Conservation (phyloP, 441 rosid species). For the Monsonia emarginata region DNA sequence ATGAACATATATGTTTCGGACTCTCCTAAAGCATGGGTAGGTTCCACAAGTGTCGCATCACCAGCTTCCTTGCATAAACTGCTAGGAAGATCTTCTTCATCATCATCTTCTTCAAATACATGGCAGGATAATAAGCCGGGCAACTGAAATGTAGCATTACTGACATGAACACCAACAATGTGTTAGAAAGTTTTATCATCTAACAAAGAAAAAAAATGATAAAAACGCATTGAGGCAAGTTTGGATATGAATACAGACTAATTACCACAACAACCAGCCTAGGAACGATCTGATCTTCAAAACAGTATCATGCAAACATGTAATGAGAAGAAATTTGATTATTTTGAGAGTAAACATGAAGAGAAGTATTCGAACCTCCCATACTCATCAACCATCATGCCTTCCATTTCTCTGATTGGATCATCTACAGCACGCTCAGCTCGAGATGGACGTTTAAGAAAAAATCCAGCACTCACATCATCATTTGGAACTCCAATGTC, state of each 20-base stretch:
- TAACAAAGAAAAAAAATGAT: neutral
- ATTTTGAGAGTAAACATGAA: neutral
- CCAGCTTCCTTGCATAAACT: slow-evolving; percentile 30
- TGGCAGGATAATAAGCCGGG: slow-evolving; percentile 64
- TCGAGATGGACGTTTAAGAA: slow-evolving; percentile 84
- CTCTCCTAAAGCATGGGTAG: slow-evolving; percentile 42
- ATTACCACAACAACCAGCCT: slow-evolving; percentile 57
- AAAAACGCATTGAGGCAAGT: neutral
- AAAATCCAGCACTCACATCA: slow-evolving; percentile 56
- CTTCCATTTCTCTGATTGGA: slow-evolving; percentile 98
- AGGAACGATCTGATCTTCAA: neutral
- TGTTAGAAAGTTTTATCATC: slow-evolving; percentile 11
- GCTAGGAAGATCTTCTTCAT: slow-evolving; percentile 41
- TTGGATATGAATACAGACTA: neutral
- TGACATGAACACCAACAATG: slow-evolving; percentile 27
- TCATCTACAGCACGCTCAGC: slow-evolving; percentile 93
- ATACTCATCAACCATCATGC: slow-evolving; percentile 95
- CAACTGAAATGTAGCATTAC: slow-evolving; percentile 88
- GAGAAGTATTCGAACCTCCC: slow-evolving; percentile 55
- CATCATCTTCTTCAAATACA: slow-evolving; percentile 60
- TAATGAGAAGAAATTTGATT: slow-evolving; percentile 4
- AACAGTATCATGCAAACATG: slow-evolving; percentile 3
- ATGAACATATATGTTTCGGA: slow-evolving; percentile 27
- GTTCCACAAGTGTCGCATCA: slow-evolving; percentile 82
- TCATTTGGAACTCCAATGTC: slow-evolving; percentile 60